Evolutionary conservation across 1,284 basidiomycete species (phyloP), one percentile per base, ranked within the genome.

Genomic region (Puccinia hordei): DNA sequence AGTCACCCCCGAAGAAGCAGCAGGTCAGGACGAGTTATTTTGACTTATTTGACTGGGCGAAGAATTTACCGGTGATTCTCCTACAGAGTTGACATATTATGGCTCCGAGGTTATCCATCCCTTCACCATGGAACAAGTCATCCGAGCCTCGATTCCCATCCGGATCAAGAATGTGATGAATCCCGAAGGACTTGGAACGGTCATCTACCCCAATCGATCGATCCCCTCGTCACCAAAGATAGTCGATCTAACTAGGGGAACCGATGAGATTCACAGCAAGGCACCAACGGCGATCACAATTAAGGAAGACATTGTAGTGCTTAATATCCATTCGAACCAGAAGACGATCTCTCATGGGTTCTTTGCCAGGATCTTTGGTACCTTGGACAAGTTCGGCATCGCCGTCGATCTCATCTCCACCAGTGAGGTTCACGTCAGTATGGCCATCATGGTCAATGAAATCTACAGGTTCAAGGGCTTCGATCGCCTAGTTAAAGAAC

Each of bases 101-200:
- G 96, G 96, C 55, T 94, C 92, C 83, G 97, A 99, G 86, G 96
- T 99, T 82, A 94, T 99, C 44, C 96, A 99, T 87, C 96, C 96
- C 0, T 99, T 99, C 87, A 98, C 96, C 53, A 99, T 99, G 96
- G 96, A 99, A 85, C 95, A 95, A 89, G 95, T 92, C 80, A 98
- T 98, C 84, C 90, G 94, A 49, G 89, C 89, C 76, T 90, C 91
- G 83, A 97, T 99, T 82, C 97, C 96, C 22, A 98, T 99, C 82
- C 90, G 97, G 73, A 99, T 99, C 85, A 99, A 99, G 87, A 99
- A 99, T 84, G 96, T 99, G 51, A 92, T 95, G 86, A 98, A 98
- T 84, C 95, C 96, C 0, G 84, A 85, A 0, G 96, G 96, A 1
- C 87, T 89, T 22, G 96, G 96, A 51, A 98, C 96, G 0, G 93